Evolutionary conservation across 73 alveolate genomes (phyloP).

Genomic region (Blepharisma japonicum): DNA sequence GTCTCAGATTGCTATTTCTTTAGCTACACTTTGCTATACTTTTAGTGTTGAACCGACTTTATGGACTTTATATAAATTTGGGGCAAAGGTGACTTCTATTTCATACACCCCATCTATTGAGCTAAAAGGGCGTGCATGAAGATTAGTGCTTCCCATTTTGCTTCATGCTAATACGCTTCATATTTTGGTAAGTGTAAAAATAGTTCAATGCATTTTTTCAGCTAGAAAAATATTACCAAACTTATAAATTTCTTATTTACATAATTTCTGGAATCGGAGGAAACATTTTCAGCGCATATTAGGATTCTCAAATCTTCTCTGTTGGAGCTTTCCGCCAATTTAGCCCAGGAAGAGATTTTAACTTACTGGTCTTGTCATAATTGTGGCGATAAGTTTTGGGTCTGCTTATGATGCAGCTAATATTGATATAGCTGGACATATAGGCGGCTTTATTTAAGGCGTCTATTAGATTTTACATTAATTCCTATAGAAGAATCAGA

Average conservation of each 20-base stretch:
- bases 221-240: not conserved
- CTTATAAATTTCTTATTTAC: not conserved
- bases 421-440: conserved; percentile 49
- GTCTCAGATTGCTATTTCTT: not conserved
- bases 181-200: not conserved
- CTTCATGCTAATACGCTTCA: not conserved
- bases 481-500: conserved; percentile 23
- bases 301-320: conserved; percentile 32
- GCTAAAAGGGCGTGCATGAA: not conserved
- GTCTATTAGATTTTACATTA: conserved; percentile 31
- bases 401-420: conserved; percentile 4
- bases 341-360: not conserved
- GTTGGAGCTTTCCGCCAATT: conserved; percentile 41
- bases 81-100: conserved; percentile 16
- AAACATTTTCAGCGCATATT: conserved; percentile 39
- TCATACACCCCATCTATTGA: not conserved
- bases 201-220: conserved; percentile 14
- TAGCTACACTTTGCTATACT: not conserved
- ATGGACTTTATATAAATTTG: not conserved
- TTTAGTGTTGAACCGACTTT: not conserved
- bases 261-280: conserved; percentile 47
- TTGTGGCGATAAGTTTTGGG: not conserved
- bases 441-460: conserved; percentile 49
- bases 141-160: not conserved
- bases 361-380: not conserved